Evolutionary conservation across 2,329 filamentous ascomycete genomes (phyloP), one percentile per base, ranked within the genome.

Genomic region (Penicillium oxalicum): DNA sequence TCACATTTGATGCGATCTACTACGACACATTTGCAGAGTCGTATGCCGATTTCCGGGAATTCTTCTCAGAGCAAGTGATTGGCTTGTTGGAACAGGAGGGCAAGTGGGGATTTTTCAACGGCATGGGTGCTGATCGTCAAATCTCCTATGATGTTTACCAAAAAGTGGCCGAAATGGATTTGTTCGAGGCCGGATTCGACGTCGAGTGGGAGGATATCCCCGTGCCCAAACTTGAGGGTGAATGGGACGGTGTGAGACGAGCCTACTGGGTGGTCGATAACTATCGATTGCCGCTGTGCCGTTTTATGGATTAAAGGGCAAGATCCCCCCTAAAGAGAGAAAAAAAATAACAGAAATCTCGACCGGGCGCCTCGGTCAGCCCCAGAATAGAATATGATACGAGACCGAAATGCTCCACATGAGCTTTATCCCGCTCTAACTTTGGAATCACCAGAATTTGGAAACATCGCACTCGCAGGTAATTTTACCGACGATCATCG

Each of bases 11-110:
- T 64, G 88, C 86, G 27, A 88, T 98, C 58, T 98, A 97, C 74
- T 97, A 96, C 63, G 93, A 98, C 65, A 98, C 93, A 0, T 97
- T 97, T 68, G 93, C 90, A 5, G 93, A 98, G 71, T 88, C 93
- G 55, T 98, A 97, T 70, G 76, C 77, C 2, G 87, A 91, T 66
- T 81, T 97, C 27, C 85, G 86, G 40, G 77, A 83, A 51, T 96
- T 97, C 73, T 95, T 97, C 66, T 85, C 80, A 2, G 93, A 97
- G 67, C 83, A 86, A 59, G 84, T 97, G 9, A 88, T 93, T 29
- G 85, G 82, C 0, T 69, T 97, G 46, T 73, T 98, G 40, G 71
- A 74, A 47, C 65, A 70, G 42, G 71, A 71, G 13, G 78, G 78
- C 0, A 74, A 70, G 40, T 84, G 82, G 66, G 77, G 81, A 29